Conservation (phyloP, 768 basidiomycete genomes). For the Suillus ampliporus region DNA sequence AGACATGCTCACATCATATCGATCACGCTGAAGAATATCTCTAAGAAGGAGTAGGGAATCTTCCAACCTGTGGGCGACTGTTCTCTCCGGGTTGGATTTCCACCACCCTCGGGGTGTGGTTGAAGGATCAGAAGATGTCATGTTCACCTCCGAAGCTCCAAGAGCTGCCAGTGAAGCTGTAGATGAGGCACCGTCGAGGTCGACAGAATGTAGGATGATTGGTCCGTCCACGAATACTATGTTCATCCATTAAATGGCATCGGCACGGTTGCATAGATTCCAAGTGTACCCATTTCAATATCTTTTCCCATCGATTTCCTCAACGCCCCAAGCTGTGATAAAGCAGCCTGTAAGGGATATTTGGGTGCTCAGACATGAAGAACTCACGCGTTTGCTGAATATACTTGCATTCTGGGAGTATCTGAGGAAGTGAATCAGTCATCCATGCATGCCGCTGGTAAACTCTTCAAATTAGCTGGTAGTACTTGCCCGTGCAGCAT, state of each 20-base stretch:
- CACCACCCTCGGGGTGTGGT: constrained; percentile 76
- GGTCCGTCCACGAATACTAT: constrained; percentile 80
- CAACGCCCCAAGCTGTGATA: constrained; percentile 77
- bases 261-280: not conserved
- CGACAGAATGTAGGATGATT: constrained; percentile 66
- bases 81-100: constrained; percentile 58
- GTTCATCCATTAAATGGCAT: constrained; percentile 3
- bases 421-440: constrained; percentile 39
- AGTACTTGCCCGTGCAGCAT: constrained; percentile 53
- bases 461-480: not conserved
- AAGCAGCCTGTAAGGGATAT: not conserved
- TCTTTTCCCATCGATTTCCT: constrained; percentile 70
- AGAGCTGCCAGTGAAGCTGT: constrained; percentile 39
- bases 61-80: constrained; percentile 58
- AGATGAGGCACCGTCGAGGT: constrained; percentile 46
- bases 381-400: constrained; percentile 72
- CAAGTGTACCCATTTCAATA: constrained; percentile 62
- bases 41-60: constrained; percentile 59
- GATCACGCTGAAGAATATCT: constrained; percentile 60
- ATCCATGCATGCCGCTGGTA: constrained; percentile 7
- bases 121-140: constrained; percentile 50
- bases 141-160: constrained; percentile 37
- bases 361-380: constrained; percentile 1
- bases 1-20: constrained; percentile 62
- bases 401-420: constrained; percentile 73